phyloP scores from a whole-genome alignment of 805 yeast species.

The Pichia heedii region DNA sequence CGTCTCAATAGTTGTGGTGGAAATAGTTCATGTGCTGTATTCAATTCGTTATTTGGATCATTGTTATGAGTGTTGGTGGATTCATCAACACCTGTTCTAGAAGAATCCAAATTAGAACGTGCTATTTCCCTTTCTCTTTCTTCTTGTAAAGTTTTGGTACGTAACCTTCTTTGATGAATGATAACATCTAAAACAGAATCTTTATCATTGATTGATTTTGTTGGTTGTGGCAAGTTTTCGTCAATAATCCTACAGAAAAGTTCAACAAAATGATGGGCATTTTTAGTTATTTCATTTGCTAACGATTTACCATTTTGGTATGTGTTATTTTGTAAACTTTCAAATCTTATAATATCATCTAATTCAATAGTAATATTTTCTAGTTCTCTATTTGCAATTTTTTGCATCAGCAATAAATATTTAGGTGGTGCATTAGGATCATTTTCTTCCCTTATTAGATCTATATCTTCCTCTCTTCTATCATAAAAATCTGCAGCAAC shows the following conservation, averaged over 20 bases:
- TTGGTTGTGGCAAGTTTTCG: slow-evolving; percentile 78
- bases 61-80: neutral
- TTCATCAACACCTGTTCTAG: neutral
- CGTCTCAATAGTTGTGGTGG: slow-evolving; percentile 85
- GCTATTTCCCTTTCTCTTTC: slow-evolving; percentile 58
- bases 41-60: slow-evolving; percentile 13
- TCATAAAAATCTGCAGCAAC: slow-evolving; percentile 29
- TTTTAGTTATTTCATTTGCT: slow-evolving; percentile 53
- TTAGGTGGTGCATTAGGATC: slow-evolving; percentile 43
- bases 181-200: slow-evolving; percentile 93
- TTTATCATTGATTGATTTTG: slow-evolving; percentile 63
- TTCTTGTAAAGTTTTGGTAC: slow-evolving; percentile 65
- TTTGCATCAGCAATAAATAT: slow-evolving; percentile 65
- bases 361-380: slow-evolving; percentile 65
- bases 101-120: slow-evolving; percentile 29
- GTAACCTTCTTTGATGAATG: slow-evolving; percentile 76
- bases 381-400: slow-evolving; percentile 75
- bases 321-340: slow-evolving; percentile 27
- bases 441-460: slow-evolving; percentile 19
- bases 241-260: slow-evolving; percentile 70
- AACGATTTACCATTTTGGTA: slow-evolving; percentile 20
- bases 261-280: slow-evolving; percentile 74
- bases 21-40: slow-evolving; percentile 44
- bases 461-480: slow-evolving; percentile 25
- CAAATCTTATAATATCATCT: slow-evolving; percentile 74